Evolutionary conservation across 2,329 filamentous ascomycete species (phyloP), one percentile per base, ranked within the genome.

Genomic region (Paraconiothyrium sp.): DNA sequence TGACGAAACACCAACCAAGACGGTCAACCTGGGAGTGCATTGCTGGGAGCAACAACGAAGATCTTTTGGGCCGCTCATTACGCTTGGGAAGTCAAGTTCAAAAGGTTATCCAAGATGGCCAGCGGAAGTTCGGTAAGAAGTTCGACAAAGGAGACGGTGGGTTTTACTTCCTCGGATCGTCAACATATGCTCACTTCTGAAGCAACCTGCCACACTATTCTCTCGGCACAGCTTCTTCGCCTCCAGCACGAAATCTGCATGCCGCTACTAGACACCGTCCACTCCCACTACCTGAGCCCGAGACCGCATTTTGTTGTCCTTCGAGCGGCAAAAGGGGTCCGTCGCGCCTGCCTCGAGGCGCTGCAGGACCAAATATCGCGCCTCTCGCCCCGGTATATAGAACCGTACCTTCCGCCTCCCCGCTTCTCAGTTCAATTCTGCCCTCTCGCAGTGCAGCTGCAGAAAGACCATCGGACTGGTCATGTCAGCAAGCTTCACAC

Each of bases 141-240:
- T 78, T 77, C 43, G 75, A 78, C 46, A 62, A 71, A 57, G 75
- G 75, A 32, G 75, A 78, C 51, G 67, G 75, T 77, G 63, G 61
- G 68, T 49, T 8, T 11, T 11, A 4, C 3, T 54, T 24, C 43
- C 34, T 22, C 20, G 24, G 16, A n/a, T 34, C 9, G 22, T 44
- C 24, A 5, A 22, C 30, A 16, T 22, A 54, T 22, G 48, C 67
- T 76, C 55, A 76, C 54, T 9, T 34, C 14, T 22, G 13, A 63
- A 78, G 75, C 69, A 41, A 72, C 66, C 57, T 78, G 75, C 59
- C 68, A 77, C 47, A 68, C 66, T 6, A 67, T 69, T 13, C 70
- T 78, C 6, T 69, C 72, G 16, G 68, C 74, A 5, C 75, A 77
- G 59, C 70, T 76, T 24, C 58, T 72, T 3, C 73, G 75, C 54